These are phyloP conservation scores for Tulasnella sp. DNA, from an alignment of 768 basidiomycete species.

Conservation along the genomic window DNA sequence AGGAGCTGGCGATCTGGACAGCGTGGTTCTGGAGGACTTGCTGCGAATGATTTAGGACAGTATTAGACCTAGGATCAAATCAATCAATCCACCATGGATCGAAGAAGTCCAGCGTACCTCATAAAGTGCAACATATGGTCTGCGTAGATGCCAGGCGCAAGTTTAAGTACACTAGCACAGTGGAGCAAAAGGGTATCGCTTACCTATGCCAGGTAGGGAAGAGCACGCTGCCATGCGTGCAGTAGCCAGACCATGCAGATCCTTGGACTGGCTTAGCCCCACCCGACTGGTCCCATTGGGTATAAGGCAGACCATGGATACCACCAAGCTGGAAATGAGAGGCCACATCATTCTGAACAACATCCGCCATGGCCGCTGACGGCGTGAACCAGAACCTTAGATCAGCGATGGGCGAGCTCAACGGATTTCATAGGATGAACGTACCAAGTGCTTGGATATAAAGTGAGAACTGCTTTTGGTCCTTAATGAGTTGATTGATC, in stretches of 20 bases:
- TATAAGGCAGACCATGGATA: slow-evolving; percentile 42
- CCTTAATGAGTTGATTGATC: slow-evolving; percentile 36
- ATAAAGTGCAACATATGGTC: slow-evolving; percentile 41
- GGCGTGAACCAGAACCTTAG: no score
- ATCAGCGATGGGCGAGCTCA: no score
- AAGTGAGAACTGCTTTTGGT: slow-evolving; percentile 39
- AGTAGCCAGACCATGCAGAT: slow-evolving; percentile 38
- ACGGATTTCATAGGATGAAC: no score
- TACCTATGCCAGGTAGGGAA: slow-evolving; percentile 19
- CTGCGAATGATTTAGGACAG: slow-evolving; percentile 30
- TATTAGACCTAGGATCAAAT: no score
- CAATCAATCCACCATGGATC: no score
- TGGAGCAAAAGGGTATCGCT: background rate
- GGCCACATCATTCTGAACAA: slow-evolving; percentile 26
- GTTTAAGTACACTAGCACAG: background rate
- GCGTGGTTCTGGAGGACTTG: slow-evolving; percentile 39
- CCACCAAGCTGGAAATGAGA: slow-evolving; percentile 41
- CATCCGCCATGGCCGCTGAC: slow-evolving; percentile 24
- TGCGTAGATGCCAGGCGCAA: slow-evolving; percentile 38
- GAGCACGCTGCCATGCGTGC: slow-evolving; percentile 41
- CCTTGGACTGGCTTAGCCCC: slow-evolving; percentile 22
- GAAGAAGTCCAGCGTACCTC: slow-evolving; percentile 39
- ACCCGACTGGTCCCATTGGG: slow-evolving; percentile 36
- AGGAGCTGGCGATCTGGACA: slow-evolving; percentile 33
- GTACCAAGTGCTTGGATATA: slow-evolving; percentile 42